Base-by-base conservation (phyloP, 805 yeast species). In the Metschnikowia sp. region DNA sequence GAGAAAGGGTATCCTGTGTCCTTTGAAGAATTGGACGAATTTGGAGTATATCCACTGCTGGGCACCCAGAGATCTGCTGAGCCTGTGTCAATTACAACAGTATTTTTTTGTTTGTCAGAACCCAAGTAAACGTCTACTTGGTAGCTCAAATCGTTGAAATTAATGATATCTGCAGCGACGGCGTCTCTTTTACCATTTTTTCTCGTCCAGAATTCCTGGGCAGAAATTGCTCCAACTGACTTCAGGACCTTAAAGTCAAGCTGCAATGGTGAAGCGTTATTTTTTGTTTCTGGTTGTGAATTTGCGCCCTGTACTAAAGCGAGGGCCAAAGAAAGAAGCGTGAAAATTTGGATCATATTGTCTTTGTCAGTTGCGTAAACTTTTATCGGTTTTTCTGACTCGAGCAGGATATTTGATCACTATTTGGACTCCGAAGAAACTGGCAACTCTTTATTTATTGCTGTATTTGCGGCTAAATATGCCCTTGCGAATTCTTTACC, bases 41-140 rank as follows among this genome's bases (percentile, higher is more conserved):
- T 26, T 40, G 54, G 38, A 15, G 33, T 31, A 49, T 43, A 22
- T 44, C 41, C 13, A 41, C 47, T 32, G 41, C 30, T 39, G 40
- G 49, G 30, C 32, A 70, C 62, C 76, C 76, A 71, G 47, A 71
- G 61, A 50, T 71, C 76, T 9, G 73, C 64, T 3, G 75, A 69
- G 6, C 75, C 76, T 18, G 76, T 71, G 50, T 70, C 75, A 10
- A 71, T 61, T 49, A 68, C 58, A 2, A 69, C 72, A 9, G 60
- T 58, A 10, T 58, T 62, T 26, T 52, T 35, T 28, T 68, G 64
- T 37, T 53, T 40, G 36, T 62, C 51, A 11, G 68, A 61, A 8
- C 75, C 75, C 28, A 49, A 18, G 18, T 10, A 36, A 10, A 49
- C 12, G 18, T 50, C 40, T 10, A 52, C 19, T 33, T 38, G 39